These are phyloP conservation scores for Pyronema omphalodes DNA, from an alignment of 495 filamentous ascomycete species.

Conservation along the genomic window DNA sequence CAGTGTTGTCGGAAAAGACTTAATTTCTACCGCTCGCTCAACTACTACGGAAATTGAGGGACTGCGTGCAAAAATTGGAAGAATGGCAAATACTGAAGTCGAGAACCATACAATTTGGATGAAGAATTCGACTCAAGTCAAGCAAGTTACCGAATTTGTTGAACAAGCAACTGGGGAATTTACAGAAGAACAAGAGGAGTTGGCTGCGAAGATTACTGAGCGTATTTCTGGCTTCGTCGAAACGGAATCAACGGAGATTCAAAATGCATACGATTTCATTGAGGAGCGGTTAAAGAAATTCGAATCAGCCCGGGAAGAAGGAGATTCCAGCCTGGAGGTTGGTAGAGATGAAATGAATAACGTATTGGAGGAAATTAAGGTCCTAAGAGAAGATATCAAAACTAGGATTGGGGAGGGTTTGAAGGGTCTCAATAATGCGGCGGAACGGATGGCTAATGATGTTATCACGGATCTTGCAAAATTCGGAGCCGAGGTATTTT, in stretches of 20 bases:
- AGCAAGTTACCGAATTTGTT: conserved; percentile 52
- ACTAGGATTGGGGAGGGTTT: conserved; percentile 67
- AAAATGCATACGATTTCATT: conserved; percentile 47
- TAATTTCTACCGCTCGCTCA: conserved; percentile 53
- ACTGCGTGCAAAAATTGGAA: conserved; percentile 62
- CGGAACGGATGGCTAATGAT: conserved; percentile 70
- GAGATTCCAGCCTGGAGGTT: neutral
- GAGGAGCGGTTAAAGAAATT: conserved; percentile 47
- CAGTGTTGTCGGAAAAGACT: conserved; percentile 45
- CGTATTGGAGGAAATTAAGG: conserved; percentile 81
- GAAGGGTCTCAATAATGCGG: conserved; percentile 64
- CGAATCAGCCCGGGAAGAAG: conserved; percentile 39
- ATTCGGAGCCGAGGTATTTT: conserved; percentile 53
- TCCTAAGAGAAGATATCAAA: conserved; percentile 72
- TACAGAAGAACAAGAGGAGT: conserved; percentile 44
- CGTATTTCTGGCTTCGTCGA: conserved; percentile 58
- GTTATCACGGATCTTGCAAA: conserved; percentile 70
- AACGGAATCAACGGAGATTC: conserved; percentile 48
- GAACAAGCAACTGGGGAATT: conserved; percentile 55
- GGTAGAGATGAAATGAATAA: conserved; percentile 78
- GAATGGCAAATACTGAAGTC: conserved; percentile 63
- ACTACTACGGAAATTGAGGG: conserved; percentile 65
- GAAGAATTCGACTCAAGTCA: conserved; percentile 53
- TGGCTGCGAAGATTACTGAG: conserved; percentile 45
- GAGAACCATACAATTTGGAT: conserved; percentile 64